Conservation (phyloP, 805 yeast species). For the Myxozyma kluyveri region DNA sequence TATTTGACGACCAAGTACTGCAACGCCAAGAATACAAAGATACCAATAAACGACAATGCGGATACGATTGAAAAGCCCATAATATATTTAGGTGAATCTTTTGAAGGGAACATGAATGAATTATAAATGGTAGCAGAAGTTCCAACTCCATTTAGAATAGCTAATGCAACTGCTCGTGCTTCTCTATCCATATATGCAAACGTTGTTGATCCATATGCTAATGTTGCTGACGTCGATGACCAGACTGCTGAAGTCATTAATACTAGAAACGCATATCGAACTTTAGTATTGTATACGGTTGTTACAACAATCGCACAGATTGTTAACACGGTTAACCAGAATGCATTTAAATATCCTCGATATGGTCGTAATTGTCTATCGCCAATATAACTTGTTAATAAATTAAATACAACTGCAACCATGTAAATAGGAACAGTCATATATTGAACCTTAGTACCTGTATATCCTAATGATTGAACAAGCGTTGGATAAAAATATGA, state of each 20-base stretch:
- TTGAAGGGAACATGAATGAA: conserved; percentile 12
- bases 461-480: conserved; percentile 12
- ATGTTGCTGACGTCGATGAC: conserved; percentile 16
- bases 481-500: conserved; percentile 21
- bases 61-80: conserved; percentile 22
- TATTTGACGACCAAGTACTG: conserved; percentile 9
- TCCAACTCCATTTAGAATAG: conserved; percentile 19
- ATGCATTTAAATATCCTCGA: conserved; percentile 12
- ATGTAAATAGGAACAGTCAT: conserved; percentile 14
- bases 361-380: conserved; percentile 12
- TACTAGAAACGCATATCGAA: conserved; percentile 13
- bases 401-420: conserved; percentile 11
- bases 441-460: conserved; percentile 5
- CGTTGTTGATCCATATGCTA: conserved; percentile 19
- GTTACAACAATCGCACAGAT: conserved; percentile 9
- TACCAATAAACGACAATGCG: conserved; percentile 15
- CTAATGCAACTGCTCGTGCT: conserved; percentile 24
- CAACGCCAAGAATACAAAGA: conserved; percentile 14
- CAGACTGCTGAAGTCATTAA: conserved; percentile 19
- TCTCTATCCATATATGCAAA: conserved; percentile 18
- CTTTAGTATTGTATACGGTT: conserved; percentile 8
- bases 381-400: conserved; percentile 11
- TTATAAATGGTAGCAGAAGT: conserved; percentile 17
- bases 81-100: conserved; percentile 18
- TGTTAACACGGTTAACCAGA: conserved; percentile 7